These are phyloP conservation scores for Aleurites moluccanus DNA, from an alignment of 441 rosid species.

Conservation along the genomic window DNA sequence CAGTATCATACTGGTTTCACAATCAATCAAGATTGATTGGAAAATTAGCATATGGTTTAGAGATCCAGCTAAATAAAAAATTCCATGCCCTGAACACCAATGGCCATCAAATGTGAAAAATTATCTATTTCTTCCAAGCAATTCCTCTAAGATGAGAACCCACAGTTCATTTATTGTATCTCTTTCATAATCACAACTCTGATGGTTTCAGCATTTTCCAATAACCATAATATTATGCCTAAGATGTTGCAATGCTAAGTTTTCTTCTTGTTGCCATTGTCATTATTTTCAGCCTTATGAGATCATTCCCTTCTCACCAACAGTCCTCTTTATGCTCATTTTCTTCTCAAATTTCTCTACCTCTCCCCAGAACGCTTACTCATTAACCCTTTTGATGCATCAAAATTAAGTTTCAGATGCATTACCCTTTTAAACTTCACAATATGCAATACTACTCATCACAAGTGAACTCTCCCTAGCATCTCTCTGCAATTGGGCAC, in stretches of 20 bases:
- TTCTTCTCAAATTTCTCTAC: neutral
- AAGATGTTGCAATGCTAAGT: neutral
- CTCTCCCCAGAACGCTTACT: neutral
- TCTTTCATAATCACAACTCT: neutral
- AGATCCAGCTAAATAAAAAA: neutral
- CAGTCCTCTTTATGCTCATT: neutral
- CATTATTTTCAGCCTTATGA: neutral
- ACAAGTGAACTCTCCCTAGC: neutral
- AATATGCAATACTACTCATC: neutral
- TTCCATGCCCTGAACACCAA: neutral
- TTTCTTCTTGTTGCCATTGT: neutral
- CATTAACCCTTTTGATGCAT: neutral
- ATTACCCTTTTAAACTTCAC: neutral
- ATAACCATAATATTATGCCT: neutral
- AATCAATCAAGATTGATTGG: neutral
- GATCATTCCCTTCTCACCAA: neutral
- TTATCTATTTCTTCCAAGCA: neutral
- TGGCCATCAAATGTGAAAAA: neutral
- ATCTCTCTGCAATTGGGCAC: neutral
- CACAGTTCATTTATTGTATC: neutral
- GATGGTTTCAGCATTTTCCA: neutral
- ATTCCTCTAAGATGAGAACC: neutral
- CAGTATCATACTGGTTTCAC: neutral
- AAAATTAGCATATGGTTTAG: neutral
- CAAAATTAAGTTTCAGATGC: neutral